A percentile compares a stretch with the other conserved stretches of the same genome.
These are phyloP conservation scores for Musa itinerans DNA, from an alignment of 176 grass and related monocot genomes.

Conservation along the genomic window DNA sequence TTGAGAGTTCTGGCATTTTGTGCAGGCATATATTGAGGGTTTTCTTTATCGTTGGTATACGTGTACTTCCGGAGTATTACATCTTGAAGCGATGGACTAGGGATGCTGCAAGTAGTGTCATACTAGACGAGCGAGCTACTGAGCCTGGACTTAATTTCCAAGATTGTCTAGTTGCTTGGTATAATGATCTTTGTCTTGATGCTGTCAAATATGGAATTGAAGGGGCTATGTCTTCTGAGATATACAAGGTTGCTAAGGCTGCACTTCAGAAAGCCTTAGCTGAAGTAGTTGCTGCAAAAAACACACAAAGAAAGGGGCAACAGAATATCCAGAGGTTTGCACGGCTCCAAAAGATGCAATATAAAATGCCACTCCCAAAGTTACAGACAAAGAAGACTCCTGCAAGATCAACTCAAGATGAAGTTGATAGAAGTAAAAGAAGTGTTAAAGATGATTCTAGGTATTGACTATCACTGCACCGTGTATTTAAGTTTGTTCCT, in stretches of 20 bases:
- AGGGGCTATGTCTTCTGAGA: slow-evolving; percentile 24
- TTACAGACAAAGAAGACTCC: slow-evolving; percentile 36
- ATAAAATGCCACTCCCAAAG: slow-evolving; percentile 39
- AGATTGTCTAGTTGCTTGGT: slow-evolving; percentile 38
- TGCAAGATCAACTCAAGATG: slow-evolving; percentile 20
- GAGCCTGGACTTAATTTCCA: slow-evolving; percentile 20
- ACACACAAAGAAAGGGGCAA: slow-evolving; percentile 31
- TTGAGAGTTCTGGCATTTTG: slow-evolving; percentile 47
- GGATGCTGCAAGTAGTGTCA: slow-evolving; percentile 19
- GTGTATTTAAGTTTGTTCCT: not conserved
- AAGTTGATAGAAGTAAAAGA: slow-evolving; percentile 15
- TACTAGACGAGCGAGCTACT: slow-evolving; percentile 13
- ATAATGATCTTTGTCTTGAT: slow-evolving; percentile 46
- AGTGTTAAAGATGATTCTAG: slow-evolving; percentile 8
- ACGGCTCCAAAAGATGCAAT: slow-evolving; percentile 38
- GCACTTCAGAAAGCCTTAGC: slow-evolving; percentile 45
- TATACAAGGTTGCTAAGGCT: slow-evolving; percentile 51
- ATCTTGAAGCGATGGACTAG: slow-evolving; percentile 50
- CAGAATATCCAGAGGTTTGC: slow-evolving; percentile 34
- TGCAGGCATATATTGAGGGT: slow-evolving; percentile 61
- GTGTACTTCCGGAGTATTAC: slow-evolving; percentile 31
- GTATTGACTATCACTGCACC: not conserved
- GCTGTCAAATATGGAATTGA: slow-evolving; percentile 35
- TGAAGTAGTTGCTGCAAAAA: slow-evolving; percentile 38
- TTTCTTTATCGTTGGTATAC: slow-evolving; percentile 44